Percentiles rank a stretch among this genome's conserved stretches.
phyloP scores from a whole-genome alignment of 257 asterid genomes.

The Penstemon barbatus region DNA sequence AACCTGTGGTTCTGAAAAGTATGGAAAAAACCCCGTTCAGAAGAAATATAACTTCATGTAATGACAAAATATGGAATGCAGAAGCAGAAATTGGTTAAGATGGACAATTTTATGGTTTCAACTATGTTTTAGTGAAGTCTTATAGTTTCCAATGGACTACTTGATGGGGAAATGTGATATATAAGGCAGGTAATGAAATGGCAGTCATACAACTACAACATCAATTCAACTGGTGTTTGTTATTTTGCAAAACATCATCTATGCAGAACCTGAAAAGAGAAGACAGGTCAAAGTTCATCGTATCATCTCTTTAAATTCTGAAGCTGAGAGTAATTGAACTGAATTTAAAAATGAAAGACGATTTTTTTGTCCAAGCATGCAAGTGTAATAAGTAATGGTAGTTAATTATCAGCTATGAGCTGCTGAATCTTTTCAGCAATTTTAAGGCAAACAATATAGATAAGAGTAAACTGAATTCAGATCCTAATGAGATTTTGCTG shows the following conservation, averaged over 20 bases:
- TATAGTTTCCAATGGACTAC: not conserved
- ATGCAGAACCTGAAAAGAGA: not conserved
- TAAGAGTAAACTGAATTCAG: not conserved
- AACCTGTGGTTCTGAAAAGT: conserved; percentile 50
- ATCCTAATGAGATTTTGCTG: too few relatives aligned
- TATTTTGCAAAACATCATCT: not conserved
- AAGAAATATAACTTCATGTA: conserved; percentile 21
- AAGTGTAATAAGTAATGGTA: not conserved
- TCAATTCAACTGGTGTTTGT: not conserved
- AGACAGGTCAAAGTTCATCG: not conserved
- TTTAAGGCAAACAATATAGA: not conserved
- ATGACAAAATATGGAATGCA: conserved; percentile 18
- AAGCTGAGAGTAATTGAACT: not conserved
- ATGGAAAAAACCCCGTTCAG: conserved; percentile 16
- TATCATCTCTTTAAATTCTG: not conserved
- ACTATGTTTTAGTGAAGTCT: not conserved
- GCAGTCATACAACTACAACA: not conserved
- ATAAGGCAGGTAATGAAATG: not conserved
- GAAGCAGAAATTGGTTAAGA: conserved; percentile 1
- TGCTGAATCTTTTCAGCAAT: not conserved
- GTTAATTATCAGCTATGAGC: not conserved
- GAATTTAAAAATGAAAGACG: not conserved
- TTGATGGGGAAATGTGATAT: not conserved
- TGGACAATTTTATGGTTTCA: not conserved
- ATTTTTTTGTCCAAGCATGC: not conserved